Base-by-base conservation (phyloP, 2,329 filamentous ascomycete genomes). In the Hymenoscyphus infarciens region DNA sequence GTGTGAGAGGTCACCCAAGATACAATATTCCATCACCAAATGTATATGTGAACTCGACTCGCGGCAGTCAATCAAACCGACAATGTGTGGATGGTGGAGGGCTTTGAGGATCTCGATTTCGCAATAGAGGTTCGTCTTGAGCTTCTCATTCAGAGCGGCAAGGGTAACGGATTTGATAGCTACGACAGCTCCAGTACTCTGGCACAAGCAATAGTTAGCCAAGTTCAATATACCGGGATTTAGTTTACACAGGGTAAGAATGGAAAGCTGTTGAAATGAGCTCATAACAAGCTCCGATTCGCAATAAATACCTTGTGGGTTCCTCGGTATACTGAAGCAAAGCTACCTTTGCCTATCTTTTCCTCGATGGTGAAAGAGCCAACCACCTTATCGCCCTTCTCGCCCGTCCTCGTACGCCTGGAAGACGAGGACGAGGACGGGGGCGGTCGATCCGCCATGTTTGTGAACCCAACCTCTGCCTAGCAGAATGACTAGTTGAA, bases 11-110 rank as follows among this genome's bases (percentile, higher is more conserved):
- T 99, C 95, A 25, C 95, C 94, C 49, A 99, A 84, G 74, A 96
- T 92, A 78, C 95, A 98, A 78, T 96, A 98, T 79, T 99, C 95
- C 94, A 98, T 99, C 67, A 98, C 88, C 63, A 99, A 84, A 77
- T 99, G 95, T 78, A 98, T 97, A 73, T 96, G 91, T 25, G 88
- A 88, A 3, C 86, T 81, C 0, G 91, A 89, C 76, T 98, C 93
- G 75, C 94, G 84, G 79, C 93, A 97, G 77, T 97, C 92, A 80
- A 97, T 93, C 56, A 99, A 87, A 70, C 92, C 91, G 69, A 98
- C 95, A 70, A 99, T 97, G 74, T 99, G 95, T 31, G 95, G 95
- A 77, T 99, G 95, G 64, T 95, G 90, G 31, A 99, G 84, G 67
- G 87, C 91, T 77, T 95, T 95, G 73, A 99, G 87, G 67, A 99